Evolutionary conservation across 2,329 filamentous ascomycete species (phyloP), one percentile per base, ranked within the genome.

Genomic region (Achaetomium macrosporum): DNA sequence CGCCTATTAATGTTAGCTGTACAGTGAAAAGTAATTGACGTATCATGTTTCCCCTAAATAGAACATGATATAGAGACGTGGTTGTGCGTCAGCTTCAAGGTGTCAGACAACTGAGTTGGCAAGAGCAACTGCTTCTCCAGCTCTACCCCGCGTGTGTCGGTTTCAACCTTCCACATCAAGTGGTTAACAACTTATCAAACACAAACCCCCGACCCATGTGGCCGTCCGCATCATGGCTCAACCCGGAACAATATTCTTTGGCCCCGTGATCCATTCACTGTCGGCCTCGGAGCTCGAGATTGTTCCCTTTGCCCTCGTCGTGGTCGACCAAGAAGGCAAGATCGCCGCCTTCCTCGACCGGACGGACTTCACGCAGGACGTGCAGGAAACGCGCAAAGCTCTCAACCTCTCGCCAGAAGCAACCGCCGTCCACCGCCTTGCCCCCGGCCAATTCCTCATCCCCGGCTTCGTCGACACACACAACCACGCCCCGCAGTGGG

Each of bases 381-480:
- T 19, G 5, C 16, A 9, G 4, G 31, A 40, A n/a, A 39, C 33
- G 12, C 52, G 64, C 16, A 42, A 49, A 2, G 16, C 7, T 40
- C 33, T 54, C 17, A 44, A 51, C 7, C 31, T 50, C 17, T 33
- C 60, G 2, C 51, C 64, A 7, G 42, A 51, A 6, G 31, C 57
- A 8, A 30, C 47, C 16, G 52, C 57, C 10, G n/a, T 63, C 30
- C 50, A 57, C 29, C 15, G 30, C 15, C 56, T 62, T 20, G 45
- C n/a, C 1, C 47, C 50, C 0, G 72, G 72, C 37, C 67, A 79
- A 42, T 81, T 84, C 59, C 65, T 83, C 44, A 75, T 82, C 52
- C 81, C 81, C 0, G 79, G 80, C 41, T 78, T 83, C 60, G 70
- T 87, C 49, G 83, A 87, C 68, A 85, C 82, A 1, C 84, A 87